Conservation (phyloP, 495 filamentous ascomycete species). For the Melanomma pulvis-pyrius region DNA sequence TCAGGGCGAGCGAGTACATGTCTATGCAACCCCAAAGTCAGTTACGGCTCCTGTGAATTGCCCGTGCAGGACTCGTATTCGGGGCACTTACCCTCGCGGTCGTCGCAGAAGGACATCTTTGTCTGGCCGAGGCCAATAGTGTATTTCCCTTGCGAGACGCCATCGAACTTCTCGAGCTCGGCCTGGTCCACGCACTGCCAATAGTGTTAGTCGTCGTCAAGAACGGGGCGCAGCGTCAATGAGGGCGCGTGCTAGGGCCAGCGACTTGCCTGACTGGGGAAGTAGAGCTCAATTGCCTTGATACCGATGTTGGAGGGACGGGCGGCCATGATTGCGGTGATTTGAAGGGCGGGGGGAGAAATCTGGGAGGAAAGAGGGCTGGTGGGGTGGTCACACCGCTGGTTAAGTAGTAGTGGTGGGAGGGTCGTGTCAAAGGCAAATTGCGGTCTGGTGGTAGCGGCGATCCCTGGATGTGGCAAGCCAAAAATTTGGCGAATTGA, state of each 20-base stretch:
- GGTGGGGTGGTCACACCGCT: conserved; percentile 28
- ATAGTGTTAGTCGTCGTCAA: conserved; percentile 26
- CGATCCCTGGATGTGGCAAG: conserved; percentile 30
- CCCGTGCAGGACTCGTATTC: background rate
- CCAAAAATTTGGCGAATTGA: conserved; percentile 13
- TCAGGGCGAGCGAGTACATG: conserved; percentile 96
- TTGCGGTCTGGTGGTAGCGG: conserved; percentile 34
- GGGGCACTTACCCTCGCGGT: conserved; percentile 79
- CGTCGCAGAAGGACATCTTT: conserved; percentile 99
- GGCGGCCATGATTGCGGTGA: conserved; percentile 66
- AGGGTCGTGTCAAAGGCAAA: conserved; percentile 32
- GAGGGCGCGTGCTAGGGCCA: background rate
- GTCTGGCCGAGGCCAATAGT: conserved; percentile 99
- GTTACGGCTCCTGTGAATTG: conserved; percentile 9
- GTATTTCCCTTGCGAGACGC: conserved; percentile 91
- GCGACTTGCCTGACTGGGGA: conserved; percentile 83
- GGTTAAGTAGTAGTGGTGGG: conserved; percentile 26
- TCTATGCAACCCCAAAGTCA: conserved; percentile 56
- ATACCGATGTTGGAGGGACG: conserved; percentile 97
- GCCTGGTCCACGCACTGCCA: conserved; percentile 90
- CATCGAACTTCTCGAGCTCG: conserved; percentile 98
- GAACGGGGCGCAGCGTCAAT: background rate
- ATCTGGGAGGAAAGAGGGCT: background rate
- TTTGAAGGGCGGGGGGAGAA: conserved; percentile 3
- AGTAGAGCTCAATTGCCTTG: conserved; percentile 99